Conservation (phyloP, 345 rosid species). For the Hevea brasiliensis region DNA sequence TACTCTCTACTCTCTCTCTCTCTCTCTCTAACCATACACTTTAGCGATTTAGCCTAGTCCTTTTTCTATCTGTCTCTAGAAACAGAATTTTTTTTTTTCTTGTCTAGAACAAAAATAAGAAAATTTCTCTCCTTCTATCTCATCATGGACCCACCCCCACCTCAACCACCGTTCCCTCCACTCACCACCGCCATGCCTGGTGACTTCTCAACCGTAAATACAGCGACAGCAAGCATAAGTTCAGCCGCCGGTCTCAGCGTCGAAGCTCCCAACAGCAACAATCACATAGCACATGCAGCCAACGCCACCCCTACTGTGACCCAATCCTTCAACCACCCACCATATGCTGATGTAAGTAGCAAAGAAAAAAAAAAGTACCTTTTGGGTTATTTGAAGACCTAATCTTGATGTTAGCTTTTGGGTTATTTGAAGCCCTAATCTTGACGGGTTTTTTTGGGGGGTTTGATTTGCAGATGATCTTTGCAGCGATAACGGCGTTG, state of each 20-base stretch:
- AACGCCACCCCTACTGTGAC: slow-evolving; percentile 12
- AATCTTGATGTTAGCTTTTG: background rate
- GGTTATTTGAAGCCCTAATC: background rate
- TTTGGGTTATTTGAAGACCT: background rate
- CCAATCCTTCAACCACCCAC: slow-evolving; percentile 15
- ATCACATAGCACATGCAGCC: slow-evolving; percentile 17
- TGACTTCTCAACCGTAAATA: background rate
- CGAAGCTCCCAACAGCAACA: background rate
- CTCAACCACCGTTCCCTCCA: background rate
- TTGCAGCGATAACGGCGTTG: slow-evolving; percentile 61
- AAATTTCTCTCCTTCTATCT: slow-evolving; percentile 1
- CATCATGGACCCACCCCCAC: slow-evolving; percentile 27
- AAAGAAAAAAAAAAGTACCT: background rate
- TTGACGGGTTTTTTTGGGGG: background rate
- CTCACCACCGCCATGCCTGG: background rate
- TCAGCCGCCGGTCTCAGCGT: background rate
- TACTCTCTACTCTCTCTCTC: too few species aligned
- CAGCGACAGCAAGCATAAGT: background rate
- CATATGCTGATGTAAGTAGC: slow-evolving; percentile 27
- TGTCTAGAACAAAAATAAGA: background rate
- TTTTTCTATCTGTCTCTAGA: background rate
- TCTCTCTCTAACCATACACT: background rate
- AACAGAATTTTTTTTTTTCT: background rate
- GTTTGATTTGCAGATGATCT: slow-evolving; percentile 57
- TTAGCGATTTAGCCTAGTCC: background rate